Conservation (phyloP, 208 protist genomes). For the Trypanosoma cruzi region DNA sequence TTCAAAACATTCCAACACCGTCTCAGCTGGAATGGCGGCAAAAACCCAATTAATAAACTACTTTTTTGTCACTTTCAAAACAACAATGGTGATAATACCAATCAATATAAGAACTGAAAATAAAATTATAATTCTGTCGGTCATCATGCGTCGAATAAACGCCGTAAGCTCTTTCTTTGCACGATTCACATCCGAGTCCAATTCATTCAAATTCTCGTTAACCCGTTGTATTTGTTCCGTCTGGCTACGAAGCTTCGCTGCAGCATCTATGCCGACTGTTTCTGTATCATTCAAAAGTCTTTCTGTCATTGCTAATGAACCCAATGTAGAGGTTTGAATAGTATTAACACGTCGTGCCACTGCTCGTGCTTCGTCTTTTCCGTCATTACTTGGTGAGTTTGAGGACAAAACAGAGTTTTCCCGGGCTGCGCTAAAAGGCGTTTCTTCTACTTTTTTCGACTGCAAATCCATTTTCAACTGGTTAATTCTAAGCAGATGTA, state of each 20-base stretch:
- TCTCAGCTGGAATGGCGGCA: slow-evolving; percentile 34
- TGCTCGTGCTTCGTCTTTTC: slow-evolving; percentile 40
- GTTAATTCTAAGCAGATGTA: slow-evolving; percentile 15
- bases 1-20: slow-evolving; percentile 45
- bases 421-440: neutral
- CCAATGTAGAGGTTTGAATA: slow-evolving; percentile 59
- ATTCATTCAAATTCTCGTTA: slow-evolving; percentile 49
- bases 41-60: slow-evolving; percentile 66
- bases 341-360: slow-evolving; percentile 42
- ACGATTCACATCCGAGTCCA: slow-evolving; percentile 43
- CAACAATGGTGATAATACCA: slow-evolving; percentile 77
- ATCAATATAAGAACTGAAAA: slow-evolving; percentile 75
- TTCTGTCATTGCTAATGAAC: slow-evolving; percentile 65
- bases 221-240: slow-evolving; percentile 78
- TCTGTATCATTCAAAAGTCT: slow-evolving; percentile 74
- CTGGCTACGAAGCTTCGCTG: slow-evolving; percentile 60
- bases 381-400: slow-evolving; percentile 18
- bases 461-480: slow-evolving; percentile 20
- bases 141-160: slow-evolving; percentile 82
- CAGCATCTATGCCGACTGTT: slow-evolving; percentile 54
- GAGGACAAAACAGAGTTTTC: slow-evolving; percentile 18
- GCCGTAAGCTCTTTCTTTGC: slow-evolving; percentile 50
- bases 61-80: slow-evolving; percentile 38
- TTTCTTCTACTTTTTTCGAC: slow-evolving; percentile 31
- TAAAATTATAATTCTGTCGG: slow-evolving; percentile 87